Conservation (phyloP, 495 filamentous ascomycete species). For the Annulohypoxylon bovei region DNA sequence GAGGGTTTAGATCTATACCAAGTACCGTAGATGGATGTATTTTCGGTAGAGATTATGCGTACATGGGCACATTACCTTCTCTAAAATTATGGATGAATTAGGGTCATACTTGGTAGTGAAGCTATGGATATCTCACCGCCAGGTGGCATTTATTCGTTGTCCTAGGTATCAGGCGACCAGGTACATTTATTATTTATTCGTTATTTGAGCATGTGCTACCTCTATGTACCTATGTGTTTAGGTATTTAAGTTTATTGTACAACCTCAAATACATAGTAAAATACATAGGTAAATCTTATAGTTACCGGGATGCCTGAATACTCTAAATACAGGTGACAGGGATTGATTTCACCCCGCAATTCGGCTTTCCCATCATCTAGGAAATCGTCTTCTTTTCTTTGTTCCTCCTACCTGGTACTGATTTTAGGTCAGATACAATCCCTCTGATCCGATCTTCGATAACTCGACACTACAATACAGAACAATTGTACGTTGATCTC, state of each 20-base stretch:
- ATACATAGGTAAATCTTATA: not conserved
- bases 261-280: no score
- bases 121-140: not conserved
- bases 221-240: not conserved
- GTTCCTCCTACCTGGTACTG: not conserved
- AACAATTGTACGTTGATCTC: not conserved
- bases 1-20: no score
- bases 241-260: no score
- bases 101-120: not conserved
- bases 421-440: constrained; percentile 3
- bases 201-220: not conserved
- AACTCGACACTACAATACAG: not conserved
- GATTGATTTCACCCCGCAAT: constrained; percentile 3
- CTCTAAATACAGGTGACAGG: not conserved
- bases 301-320: not conserved
- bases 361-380: constrained; percentile 14
- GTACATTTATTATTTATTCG: not conserved
- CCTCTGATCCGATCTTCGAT: not conserved
- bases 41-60: no score
- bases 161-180: constrained; percentile 1
- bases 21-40: no score
- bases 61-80: no score
- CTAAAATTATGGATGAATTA: no score
- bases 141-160: constrained; percentile 1
- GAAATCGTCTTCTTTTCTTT: constrained; percentile 14